Base-by-base conservation (phyloP, 225 moss, liverwort and hornwort species). In the Anthoceros angustus region DNA sequence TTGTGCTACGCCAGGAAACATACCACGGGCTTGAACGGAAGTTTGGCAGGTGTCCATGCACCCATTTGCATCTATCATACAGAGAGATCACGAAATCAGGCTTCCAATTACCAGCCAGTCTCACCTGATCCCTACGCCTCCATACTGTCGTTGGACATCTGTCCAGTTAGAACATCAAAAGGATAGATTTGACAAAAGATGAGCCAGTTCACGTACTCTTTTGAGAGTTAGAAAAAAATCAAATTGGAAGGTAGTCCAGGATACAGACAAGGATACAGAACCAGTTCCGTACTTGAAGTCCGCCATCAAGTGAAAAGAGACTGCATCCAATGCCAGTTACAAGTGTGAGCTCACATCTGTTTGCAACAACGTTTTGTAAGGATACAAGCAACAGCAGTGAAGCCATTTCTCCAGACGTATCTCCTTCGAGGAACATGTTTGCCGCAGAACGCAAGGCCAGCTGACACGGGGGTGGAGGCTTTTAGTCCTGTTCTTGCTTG, bases 241-340 rank as follows among this genome's bases (percentile, higher is more conserved):
- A 32, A 32, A 1, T 32, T 32, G 32, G 32, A 32, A 32, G 32
- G 32, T 4, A 32, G 32, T 32, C 32, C 32, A 93, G 89, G 92
- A 93, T 93, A 93, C 87, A 85, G 82, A 89, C 85, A 86, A 93
- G 92, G 92, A 93, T 93, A 89, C 92, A 66, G 77, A 77, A 66
- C 73, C 64, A 77, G 63, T 48, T 69, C 62, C 69, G 46, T 63
- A 78, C 71, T 78, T 73, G 73, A 68, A 43, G 76, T 67, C 70
- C 76, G 81, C 83, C 82, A 69, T 66, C 69, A 67, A 68, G 64
- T 67, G 71, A 42, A 74, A 43, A 39, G 66, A 68, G 71, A 72
- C 78, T 80, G 74, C 80, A 77, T 62, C 64, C 73, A 86, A 43
- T 12, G 39, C 43, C n/a, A 65, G 42, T 39, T 65, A 9, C 42